Conservation (phyloP, 129 eudicot species). For the Tanacetum coccineum region DNA sequence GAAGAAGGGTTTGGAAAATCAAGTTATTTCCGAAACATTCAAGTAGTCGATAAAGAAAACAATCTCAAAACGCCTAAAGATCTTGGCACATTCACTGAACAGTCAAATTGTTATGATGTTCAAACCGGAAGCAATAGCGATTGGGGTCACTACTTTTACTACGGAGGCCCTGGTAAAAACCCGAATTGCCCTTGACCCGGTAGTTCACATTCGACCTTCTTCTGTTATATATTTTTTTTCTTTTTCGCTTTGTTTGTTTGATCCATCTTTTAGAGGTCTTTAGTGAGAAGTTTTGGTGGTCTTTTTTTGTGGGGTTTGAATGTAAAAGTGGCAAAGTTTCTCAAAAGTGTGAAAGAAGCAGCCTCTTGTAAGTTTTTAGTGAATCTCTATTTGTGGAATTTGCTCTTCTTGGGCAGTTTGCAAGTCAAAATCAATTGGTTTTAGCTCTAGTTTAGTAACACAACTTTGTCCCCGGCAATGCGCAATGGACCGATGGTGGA, state of each 20-base stretch:
- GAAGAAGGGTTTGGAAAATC: conserved; percentile 89
- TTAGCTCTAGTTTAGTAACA: conserved; percentile 25
- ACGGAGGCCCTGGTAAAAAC: conserved; percentile 91
- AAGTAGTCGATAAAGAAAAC: conserved; percentile 73
- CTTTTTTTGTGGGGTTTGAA: conserved; percentile 27
- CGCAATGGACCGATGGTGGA: neutral
- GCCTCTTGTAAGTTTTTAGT: conserved; percentile 46
- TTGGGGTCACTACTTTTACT: conserved; percentile 88
- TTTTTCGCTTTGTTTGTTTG: conserved; percentile 14
- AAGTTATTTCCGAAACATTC: conserved; percentile 79
- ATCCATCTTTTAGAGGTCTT: conserved; percentile 37
- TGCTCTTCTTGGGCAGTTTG: conserved; percentile 35
- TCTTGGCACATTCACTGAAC: conserved; percentile 83
- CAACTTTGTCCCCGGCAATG: neutral
- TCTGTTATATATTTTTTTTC: conserved; percentile 33
- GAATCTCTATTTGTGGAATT: conserved; percentile 36
- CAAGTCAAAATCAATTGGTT: conserved; percentile 32
- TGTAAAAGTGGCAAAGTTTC: conserved; percentile 58
- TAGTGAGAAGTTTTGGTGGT: conserved; percentile 58
- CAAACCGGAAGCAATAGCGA: conserved; percentile 77
- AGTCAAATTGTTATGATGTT: conserved; percentile 86
- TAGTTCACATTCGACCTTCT: conserved; percentile 8
- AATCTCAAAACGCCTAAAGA: conserved; percentile 75
- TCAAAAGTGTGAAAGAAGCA: conserved; percentile 56
- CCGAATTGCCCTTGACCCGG: conserved; percentile 57